Conservation (phyloP, 108 stramenopile genomes). For the Discostella pseudostelligera region DNA sequence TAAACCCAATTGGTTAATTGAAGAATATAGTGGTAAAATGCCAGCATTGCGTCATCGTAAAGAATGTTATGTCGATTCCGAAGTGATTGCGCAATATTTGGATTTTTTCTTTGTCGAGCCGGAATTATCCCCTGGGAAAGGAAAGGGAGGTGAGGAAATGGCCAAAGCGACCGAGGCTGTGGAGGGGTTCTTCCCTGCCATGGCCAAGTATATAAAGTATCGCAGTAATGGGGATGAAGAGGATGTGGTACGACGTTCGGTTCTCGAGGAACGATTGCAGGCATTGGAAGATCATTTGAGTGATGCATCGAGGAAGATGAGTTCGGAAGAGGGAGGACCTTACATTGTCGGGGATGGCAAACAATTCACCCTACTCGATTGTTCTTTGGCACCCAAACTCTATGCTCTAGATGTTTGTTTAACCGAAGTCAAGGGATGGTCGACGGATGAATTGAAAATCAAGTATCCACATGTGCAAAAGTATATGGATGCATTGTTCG, state of each 20-base stretch:
- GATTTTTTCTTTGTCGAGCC: conserved; percentile 82
- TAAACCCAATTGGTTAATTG: conserved; percentile 82
- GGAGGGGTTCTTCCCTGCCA: conserved; percentile 79
- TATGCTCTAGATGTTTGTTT: conserved; percentile 71
- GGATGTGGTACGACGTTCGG: conserved; percentile 38
- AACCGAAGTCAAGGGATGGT: conserved; percentile 54
- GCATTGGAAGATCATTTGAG: conserved; percentile 56
- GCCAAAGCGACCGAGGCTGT: conserved; percentile 40
- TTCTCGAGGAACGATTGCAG: conserved; percentile 44
- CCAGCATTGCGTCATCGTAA: conserved; percentile 81
- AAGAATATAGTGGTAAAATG: conserved; percentile 77
- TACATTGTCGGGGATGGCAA: conserved; percentile 63
- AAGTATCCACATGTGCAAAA: conserved; percentile 54
- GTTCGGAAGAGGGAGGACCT: conserved; percentile 7
- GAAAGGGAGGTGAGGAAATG: conserved; percentile 31
- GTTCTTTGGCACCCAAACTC: conserved; percentile 73
- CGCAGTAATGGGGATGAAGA: conserved; percentile 64
- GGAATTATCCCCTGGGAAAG: conserved; percentile 26
- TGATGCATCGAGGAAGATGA: conserved; percentile 11
- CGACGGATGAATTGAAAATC: conserved; percentile 41
- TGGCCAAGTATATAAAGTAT: conserved; percentile 76
- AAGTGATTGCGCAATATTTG: conserved; percentile 77
- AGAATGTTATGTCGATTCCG: conserved; percentile 82
- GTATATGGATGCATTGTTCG: conserved; percentile 64
- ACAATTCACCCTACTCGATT: conserved; percentile 65